These are phyloP conservation scores for Linaria vulgaris DNA, from an alignment of 257 asterid genomes.

Conservation along the genomic window DNA sequence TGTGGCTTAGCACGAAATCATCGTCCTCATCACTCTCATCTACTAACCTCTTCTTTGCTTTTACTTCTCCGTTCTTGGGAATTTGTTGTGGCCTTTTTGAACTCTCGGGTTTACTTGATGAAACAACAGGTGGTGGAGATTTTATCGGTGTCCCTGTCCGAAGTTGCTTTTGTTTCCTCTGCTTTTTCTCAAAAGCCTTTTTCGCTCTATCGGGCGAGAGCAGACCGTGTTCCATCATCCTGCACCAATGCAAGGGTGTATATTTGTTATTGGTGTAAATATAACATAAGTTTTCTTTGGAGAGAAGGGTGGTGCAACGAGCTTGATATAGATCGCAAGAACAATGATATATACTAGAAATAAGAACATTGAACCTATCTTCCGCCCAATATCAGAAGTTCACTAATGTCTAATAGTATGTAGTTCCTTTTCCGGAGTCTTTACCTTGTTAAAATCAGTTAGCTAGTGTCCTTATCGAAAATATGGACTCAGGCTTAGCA, in stretches of 20 bases:
- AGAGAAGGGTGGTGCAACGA: neutral
- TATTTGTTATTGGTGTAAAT: neutral
- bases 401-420: no score
- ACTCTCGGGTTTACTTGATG: constrained; percentile 50
- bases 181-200: constrained; percentile 78
- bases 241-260: constrained; percentile 21
- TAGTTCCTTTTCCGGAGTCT: no score
- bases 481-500: no score
- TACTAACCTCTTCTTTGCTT: constrained; percentile 53
- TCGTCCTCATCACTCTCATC: constrained; percentile 54
- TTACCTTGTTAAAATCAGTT: no score
- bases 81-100: constrained; percentile 47
- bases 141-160: constrained; percentile 69
- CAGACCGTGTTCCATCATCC: constrained; percentile 97
- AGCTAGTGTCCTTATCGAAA: no score
- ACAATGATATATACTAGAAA: no score
- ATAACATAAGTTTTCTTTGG: no score
- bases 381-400: no score
- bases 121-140: constrained; percentile 51
- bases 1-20: constrained; percentile 62
- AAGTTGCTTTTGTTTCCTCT: constrained; percentile 77
- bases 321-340: neutral
- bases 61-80: constrained; percentile 59
- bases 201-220: constrained; percentile 76
- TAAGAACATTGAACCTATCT: no score